Evolutionary conservation across 805 yeast species (phyloP), one percentile per base, ranked within the genome.

Genomic region (Candida chauliodis): DNA sequence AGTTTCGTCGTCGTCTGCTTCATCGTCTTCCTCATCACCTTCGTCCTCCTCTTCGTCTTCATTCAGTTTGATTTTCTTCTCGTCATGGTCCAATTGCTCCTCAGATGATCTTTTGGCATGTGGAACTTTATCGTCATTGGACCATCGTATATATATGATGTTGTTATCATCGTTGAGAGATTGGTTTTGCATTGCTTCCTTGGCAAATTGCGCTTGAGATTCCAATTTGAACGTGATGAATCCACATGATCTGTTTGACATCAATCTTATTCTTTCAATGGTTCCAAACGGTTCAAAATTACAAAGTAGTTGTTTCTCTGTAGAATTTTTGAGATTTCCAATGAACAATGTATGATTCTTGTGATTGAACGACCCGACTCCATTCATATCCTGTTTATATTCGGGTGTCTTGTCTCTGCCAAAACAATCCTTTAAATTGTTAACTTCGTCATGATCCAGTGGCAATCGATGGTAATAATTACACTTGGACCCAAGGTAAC

Each of bases 131-230:
- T 88, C 95, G 30, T 84, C 91, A 43, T 77, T 78, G 0, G 97
- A 95, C 98, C 98, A 90, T 46, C 86, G 72, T 1, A 90, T 76
- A 43, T 71, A 75, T 30, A 90, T 59, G 0, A 81, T 73, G 45
- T 84, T 95, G 41, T 75, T 73, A 17, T 48, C 56, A 8, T 36
- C 28, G 8, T 26, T 14, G 6, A 90, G 56, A 7, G 84, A 73
- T 56, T 91, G 98, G 30, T 81, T 81, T 27, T 82, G 76, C 96
- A 91, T 87, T 1, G 95, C 95, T 58, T 91, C 98, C 51, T 87
- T 86, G 0, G 96, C 96, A 68, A 91, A 93, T 57, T 91, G 97
- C 0, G 97, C 97, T 53, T 75, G 81, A 15, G 73, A 57, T 50
- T 87, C 95, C 24, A 70, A 57, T 40, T 69, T 69, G 53, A 66